phyloP scores from a whole-genome alignment of 495 filamentous ascomycete genomes.

The Penicillium bialowiezense region DNA sequence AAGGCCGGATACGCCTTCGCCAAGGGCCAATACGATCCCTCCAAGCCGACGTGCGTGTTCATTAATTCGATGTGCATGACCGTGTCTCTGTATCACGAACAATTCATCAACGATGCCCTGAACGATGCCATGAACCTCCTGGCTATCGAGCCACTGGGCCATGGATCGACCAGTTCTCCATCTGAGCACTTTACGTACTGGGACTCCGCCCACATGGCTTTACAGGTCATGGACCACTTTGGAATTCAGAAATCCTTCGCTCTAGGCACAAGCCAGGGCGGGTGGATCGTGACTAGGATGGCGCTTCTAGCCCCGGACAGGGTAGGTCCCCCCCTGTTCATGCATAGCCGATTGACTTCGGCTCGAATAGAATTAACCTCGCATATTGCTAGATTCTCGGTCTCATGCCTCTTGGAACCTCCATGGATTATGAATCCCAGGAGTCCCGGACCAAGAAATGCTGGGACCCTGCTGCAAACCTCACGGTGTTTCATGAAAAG shows the following conservation, averaged over 20 bases:
- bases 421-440: constrained; percentile 59
- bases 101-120: constrained; percentile 26
- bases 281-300: constrained; percentile 60
- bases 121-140: constrained; percentile 41
- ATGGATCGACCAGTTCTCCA: constrained; percentile 43
- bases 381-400: constrained; percentile 57
- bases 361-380: no score
- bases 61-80: constrained; percentile 38
- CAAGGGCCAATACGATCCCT: constrained; percentile 26
- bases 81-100: constrained; percentile 26
- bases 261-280: constrained; percentile 61
- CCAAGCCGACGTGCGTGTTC: constrained; percentile 37
- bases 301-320: constrained; percentile 57
- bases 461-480: constrained; percentile 51
- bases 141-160: constrained; percentile 51
- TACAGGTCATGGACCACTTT: constrained; percentile 52
- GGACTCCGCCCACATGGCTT: constrained; percentile 50
- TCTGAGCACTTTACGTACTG: constrained; percentile 49
- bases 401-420: constrained; percentile 60
- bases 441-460: constrained; percentile 49
- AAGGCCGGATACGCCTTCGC: constrained; percentile 33
- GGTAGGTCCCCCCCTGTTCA: no score
- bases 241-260: constrained; percentile 54
- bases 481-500: constrained; percentile 39
- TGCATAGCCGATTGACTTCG: no score